Percentiles rank a stretch among this genome's conserved stretches.
Evolutionary conservation across 2,329 filamentous ascomycete species (phyloP).

Genomic region (Trichoderma harzianum): DNA sequence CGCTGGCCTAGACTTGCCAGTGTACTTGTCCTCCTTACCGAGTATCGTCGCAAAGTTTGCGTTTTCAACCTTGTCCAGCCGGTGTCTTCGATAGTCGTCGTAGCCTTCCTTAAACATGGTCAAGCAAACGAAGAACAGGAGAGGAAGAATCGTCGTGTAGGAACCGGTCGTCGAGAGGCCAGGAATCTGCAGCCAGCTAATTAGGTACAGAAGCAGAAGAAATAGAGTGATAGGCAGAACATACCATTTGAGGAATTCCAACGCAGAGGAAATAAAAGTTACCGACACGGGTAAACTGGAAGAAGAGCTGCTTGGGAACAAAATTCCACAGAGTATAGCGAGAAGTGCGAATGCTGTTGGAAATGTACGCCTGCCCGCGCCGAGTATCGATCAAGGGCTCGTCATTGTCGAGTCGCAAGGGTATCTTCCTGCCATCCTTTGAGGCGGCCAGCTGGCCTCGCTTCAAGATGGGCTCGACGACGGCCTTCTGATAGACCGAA

Average conservation of each 20-base stretch:
- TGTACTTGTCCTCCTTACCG: constrained; percentile 35
- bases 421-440: constrained; percentile 61
- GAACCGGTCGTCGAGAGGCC: constrained; percentile 72
- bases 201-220: constrained; percentile 30
- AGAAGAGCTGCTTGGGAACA: constrained; percentile 77
- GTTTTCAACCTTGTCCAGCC: constrained; percentile 80
- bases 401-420: constrained; percentile 38
- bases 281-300: constrained; percentile 80
- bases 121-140: constrained; percentile 73
- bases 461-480: constrained; percentile 53
- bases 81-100: constrained; percentile 76
- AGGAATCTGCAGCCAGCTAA: constrained; percentile 53
- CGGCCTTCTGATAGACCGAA: constrained; percentile 35
- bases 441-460: constrained; percentile 67
- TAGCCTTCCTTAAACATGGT: constrained; percentile 85
- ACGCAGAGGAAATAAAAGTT: constrained; percentile 88
- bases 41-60: constrained; percentile 48
- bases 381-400: constrained; percentile 47
- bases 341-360: constrained; percentile 72
- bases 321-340: constrained; percentile 84
- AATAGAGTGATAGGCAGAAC: neutral
- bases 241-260: constrained; percentile 71
- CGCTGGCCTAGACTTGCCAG: constrained; percentile 26
- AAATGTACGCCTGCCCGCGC: constrained; percentile 48
- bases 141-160: constrained; percentile 70